Base-by-base conservation (phyloP, 768 basidiomycete genomes). In the Solioccasus polychromus region DNA sequence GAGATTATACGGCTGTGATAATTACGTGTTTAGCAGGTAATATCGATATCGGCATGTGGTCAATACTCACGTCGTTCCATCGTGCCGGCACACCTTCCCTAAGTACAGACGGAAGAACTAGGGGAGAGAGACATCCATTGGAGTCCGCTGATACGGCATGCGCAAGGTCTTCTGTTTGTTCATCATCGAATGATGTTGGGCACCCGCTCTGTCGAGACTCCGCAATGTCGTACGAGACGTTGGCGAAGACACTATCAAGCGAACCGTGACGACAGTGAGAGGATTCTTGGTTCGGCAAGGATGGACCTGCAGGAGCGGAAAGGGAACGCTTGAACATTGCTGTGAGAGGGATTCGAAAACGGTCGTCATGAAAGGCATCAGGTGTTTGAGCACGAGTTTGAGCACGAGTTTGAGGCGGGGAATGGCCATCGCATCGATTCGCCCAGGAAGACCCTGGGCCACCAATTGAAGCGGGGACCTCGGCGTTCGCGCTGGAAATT, bases 261-360 rank as follows among this genome's bases (percentile, higher is more conserved):
- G 63, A 65, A 20, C 32, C 34, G 25, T 66, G 54, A 36, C 58
- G 56, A 5, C 42, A 44, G 34, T 56, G 55, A 32, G 55, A 48
- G 18, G 50, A 39, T 10, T 37, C 41, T 26, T 48, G 44, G 35
- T 36, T 28, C 3, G 48, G 39, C 19, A 55, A 44, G 18, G 45
- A 50, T 38, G 57, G 64, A n/a, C 61, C 48, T 1, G 71, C 75
- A 3, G 78, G 78, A 8, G 75, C 77, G 29, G 83, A 84, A 4
- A 77, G 67, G 10, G 80, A 79, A 42, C 84, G 81, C 61, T 74
- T 82, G 69, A 77, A 80, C 79, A 83, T 78, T 40, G 80, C 72
- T 4, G 81, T 80, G 23, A 83, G 73, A 3, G 81, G 76, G 20
- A 79, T 68, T 30, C 61, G 62, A 61, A 77, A 71, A 35, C 73